These are phyloP conservation scores for Dendrothele bispora DNA, from an alignment of 768 basidiomycete species.

Conservation along the genomic window DNA sequence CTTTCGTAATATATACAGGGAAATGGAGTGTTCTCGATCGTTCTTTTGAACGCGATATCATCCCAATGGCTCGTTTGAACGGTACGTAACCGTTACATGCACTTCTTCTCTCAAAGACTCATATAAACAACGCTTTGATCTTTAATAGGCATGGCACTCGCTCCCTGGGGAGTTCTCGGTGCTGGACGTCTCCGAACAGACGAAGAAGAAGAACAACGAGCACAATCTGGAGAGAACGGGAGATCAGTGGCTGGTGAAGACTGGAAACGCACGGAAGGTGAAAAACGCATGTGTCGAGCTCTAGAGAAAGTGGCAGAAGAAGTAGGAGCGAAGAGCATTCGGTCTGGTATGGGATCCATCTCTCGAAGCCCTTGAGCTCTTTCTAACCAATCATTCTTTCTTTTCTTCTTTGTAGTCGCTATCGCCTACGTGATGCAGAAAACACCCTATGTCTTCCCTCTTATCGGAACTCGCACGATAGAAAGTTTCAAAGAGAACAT, in stretches of 20 bases:
- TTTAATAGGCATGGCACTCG: conserved; percentile 29
- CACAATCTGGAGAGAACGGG: conserved; percentile 35
- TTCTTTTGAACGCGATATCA: conserved; percentile 45
- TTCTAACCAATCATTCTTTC: neutral
- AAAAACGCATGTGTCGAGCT: conserved; percentile 30
- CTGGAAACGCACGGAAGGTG: conserved; percentile 35
- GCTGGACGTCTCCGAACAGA: conserved; percentile 26
- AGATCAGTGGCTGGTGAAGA: conserved; percentile 19
- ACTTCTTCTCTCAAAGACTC: neutral
- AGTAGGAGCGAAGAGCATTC: conserved; percentile 32
- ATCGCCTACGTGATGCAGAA: conserved; percentile 28
- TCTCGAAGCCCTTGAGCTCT: neutral
- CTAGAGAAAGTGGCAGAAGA: conserved; percentile 40
- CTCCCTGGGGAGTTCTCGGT: conserved; percentile 36
- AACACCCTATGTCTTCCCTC: conserved; percentile 24
- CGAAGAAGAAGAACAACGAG: conserved; percentile 26
- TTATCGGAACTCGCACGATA: conserved; percentile 21
- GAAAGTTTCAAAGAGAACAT: conserved; percentile 26
- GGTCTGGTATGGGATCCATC: conserved; percentile 4
- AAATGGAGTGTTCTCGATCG: conserved; percentile 30
- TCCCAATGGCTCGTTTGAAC: conserved; percentile 29
- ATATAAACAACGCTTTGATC: neutral
- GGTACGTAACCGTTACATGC: neutral
- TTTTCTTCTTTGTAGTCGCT: conserved; percentile 7
- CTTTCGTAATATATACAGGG: conserved; percentile 48